These are phyloP conservation scores for Dimocarpus longan DNA, from an alignment of 345 rosid genomes.

Conservation along the genomic window DNA sequence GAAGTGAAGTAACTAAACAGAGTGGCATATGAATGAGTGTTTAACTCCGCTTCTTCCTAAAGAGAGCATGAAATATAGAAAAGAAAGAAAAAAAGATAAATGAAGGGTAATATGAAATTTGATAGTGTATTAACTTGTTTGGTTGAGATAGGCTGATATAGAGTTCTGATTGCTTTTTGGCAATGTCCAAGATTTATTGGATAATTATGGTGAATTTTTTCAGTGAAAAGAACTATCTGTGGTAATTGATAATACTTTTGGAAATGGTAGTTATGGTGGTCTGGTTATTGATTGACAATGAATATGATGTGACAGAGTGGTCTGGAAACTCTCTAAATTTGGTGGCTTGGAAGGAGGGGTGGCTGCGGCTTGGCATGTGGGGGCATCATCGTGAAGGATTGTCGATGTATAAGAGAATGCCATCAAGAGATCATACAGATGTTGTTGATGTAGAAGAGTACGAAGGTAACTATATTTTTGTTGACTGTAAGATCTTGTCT, in stretches of 20 bases:
- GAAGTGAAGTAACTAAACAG: background rate
- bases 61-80: background rate
- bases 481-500: conserved; percentile 7
- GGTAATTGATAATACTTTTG: background rate
- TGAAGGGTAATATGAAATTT: background rate
- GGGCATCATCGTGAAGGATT: conserved; percentile 49
- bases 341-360: conserved; percentile 19
- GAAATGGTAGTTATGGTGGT: background rate
- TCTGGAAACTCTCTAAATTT: background rate
- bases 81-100: background rate
- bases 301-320: conserved; percentile 1
- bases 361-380: conserved; percentile 59
- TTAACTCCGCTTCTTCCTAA: background rate
- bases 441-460: conserved; percentile 57
- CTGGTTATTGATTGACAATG: background rate
- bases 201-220: background rate
- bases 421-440: conserved; percentile 60
- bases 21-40: background rate
- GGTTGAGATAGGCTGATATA: background rate
- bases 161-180: background rate
- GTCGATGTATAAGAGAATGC: conserved; percentile 68
- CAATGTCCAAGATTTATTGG: background rate
- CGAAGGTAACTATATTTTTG: conserved; percentile 47
- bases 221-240: background rate
- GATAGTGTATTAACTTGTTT: background rate